Conservation (phyloP, 1,139 yeast species). For the Lizanozyma gosingica region DNA sequence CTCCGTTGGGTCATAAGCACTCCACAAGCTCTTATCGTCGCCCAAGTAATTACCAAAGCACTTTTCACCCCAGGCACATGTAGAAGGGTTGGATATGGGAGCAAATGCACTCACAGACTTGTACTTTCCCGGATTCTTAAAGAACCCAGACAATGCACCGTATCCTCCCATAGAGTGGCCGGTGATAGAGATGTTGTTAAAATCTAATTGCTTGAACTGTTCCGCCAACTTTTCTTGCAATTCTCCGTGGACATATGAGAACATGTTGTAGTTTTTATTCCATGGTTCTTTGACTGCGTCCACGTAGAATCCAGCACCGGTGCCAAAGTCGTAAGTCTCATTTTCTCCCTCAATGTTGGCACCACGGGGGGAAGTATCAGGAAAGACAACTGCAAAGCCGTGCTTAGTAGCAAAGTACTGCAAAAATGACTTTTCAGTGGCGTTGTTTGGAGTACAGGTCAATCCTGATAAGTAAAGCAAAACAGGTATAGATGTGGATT, state of each 20-base stretch:
- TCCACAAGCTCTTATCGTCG: conserved; percentile 49
- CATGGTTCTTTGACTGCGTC: conserved; percentile 74
- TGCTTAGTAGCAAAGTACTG: conserved; percentile 72
- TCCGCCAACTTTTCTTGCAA: conserved; percentile 43
- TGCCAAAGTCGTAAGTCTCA: conserved; percentile 82
- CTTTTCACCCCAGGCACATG: conserved; percentile 81
- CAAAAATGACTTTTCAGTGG: conserved; percentile 89
- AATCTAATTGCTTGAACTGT: conserved; percentile 46
- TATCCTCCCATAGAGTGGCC: conserved; percentile 99
- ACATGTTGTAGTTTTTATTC: conserved; percentile 73
- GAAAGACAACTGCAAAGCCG: conserved; percentile 85
- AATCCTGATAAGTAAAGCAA: conserved; percentile 79
- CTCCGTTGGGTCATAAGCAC: conserved; percentile 70
- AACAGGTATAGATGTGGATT: conserved; percentile 46
- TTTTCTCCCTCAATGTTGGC: conserved; percentile 75
- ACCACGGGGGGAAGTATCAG: conserved; percentile 98
- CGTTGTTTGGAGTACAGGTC: conserved; percentile 91
- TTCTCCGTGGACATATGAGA: conserved; percentile 71
- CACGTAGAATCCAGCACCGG: conserved; percentile 92
- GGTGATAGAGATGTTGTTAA: conserved; percentile 57
- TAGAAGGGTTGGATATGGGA: conserved; percentile 75
- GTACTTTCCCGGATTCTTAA: conserved; percentile 66
- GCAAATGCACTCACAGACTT: conserved; percentile 86
- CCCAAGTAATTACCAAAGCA: conserved; percentile 77
- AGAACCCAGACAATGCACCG: conserved; percentile 78